A percentile compares a stretch with the other conserved stretches of the same genome.
These are phyloP conservation scores for Cladobotryum mycophilum DNA, from an alignment of 2,329 filamentous ascomycete species.

Conservation along the genomic window DNA sequence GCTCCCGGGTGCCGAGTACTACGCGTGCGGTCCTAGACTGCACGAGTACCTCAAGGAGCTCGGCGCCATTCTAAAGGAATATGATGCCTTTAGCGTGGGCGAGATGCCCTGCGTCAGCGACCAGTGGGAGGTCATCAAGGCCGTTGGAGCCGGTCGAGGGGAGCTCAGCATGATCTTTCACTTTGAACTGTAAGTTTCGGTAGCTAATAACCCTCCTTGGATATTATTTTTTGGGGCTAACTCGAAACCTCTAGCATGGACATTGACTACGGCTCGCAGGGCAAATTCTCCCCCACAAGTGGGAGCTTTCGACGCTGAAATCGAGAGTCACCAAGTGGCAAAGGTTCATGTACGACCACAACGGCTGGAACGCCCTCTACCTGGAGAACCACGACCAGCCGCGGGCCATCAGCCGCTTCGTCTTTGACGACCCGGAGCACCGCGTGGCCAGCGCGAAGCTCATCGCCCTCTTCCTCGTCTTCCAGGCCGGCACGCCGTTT, in stretches of 20 bases:
- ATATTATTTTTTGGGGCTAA: neutral
- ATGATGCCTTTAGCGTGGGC: conserved; percentile 46
- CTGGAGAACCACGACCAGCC: conserved; percentile 63
- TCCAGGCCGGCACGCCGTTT: conserved; percentile 58
- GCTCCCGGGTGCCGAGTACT: conserved; percentile 34
- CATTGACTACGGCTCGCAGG: conserved; percentile 38
- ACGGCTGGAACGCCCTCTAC: conserved; percentile 60
- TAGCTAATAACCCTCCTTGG: too few relatives aligned
- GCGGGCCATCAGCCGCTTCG: conserved; percentile 52
- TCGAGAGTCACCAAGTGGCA: conserved; percentile 52
- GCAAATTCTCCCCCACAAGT: conserved; percentile 39
- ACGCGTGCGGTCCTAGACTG: conserved; percentile 46
- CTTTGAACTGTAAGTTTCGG: conserved; percentile 51
- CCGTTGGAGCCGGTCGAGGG: conserved; percentile 48
- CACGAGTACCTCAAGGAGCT: conserved; percentile 43
- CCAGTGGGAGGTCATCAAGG: conserved; percentile 36
- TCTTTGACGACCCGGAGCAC: conserved; percentile 42
- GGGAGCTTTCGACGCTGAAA: conserved; percentile 47
- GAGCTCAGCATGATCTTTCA: conserved; percentile 70
- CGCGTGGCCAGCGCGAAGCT: conserved; percentile 51
- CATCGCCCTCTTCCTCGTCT: conserved; percentile 49
- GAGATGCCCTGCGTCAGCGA: conserved; percentile 44
- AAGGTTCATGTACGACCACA: conserved; percentile 50
- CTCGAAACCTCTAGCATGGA: conserved; percentile 32
- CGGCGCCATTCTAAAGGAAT: conserved; percentile 37